phyloP scores from a whole-genome alignment of 2,329 filamentous ascomycete species.

The Diaporthe humulicola region DNA sequence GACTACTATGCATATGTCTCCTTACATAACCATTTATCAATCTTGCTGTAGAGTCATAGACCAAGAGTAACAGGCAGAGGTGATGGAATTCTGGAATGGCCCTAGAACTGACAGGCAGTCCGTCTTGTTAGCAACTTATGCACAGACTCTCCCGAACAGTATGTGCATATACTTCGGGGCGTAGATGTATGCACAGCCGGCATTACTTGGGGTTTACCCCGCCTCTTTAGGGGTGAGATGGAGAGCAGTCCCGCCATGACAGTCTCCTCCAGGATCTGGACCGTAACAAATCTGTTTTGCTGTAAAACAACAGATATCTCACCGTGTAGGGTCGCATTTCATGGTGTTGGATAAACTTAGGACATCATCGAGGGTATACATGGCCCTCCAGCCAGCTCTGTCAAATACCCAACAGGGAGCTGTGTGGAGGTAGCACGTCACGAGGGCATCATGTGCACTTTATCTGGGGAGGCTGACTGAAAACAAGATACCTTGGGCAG shows the following conservation, averaged over 20 bases:
- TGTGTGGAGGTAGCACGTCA: not conserved
- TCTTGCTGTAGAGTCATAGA: not conserved
- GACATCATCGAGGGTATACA: not conserved
- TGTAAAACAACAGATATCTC: rapidly evolving
- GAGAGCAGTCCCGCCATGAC: not conserved
- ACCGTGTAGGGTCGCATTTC: not conserved
- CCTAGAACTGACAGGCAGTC: not conserved
- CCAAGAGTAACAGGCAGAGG: not conserved
- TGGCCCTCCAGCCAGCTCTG: not conserved
- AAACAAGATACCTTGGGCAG: not conserved
- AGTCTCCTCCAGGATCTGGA: not conserved
- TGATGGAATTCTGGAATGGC: not conserved
- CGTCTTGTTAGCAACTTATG: not conserved
- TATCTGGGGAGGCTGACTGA: not conserved
- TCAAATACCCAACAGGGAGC: not conserved
- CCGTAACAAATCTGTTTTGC: not conserved
- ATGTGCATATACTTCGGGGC: not conserved
- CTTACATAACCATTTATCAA: not conserved
- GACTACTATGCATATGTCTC: not conserved
- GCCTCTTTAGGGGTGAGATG: not conserved
- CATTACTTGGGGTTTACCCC: conserved; percentile 8
- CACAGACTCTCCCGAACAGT: not conserved
- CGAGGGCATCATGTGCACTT: not conserved
- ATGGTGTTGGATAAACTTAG: too few relatives aligned
- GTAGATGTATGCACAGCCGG: conserved; percentile 15